phyloP scores from a whole-genome alignment of 306 rosid genomes.

The Citrullus colocynthis region DNA sequence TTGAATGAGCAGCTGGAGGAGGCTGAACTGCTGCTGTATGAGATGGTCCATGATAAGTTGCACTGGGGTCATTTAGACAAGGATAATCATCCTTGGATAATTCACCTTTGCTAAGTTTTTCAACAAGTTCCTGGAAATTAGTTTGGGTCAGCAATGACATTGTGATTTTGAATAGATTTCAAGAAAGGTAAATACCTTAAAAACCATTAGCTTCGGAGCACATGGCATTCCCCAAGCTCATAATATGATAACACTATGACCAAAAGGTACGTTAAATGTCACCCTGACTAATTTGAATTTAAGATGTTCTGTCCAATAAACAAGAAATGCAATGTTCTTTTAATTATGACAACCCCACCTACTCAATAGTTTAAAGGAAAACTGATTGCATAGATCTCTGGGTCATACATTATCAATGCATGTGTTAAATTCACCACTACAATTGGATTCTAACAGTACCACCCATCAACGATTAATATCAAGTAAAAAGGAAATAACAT shows the following conservation, averaged over 20 bases:
- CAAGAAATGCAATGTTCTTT: neutral
- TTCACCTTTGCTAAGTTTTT: slow-evolving; percentile 63
- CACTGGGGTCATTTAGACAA: slow-evolving; percentile 84
- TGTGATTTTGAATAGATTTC: slow-evolving; percentile 3
- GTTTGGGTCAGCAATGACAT: neutral
- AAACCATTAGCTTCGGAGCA: neutral
- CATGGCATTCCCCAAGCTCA: neutral
- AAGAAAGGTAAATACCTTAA: neutral
- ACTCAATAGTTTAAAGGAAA: neutral
- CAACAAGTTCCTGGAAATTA: slow-evolving; percentile 65
- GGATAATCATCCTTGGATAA: slow-evolving; percentile 87
- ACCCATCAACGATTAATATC: neutral
- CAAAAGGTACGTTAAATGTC: neutral
- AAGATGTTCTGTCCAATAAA: neutral
- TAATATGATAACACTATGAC: neutral
- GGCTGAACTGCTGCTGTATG: slow-evolving; percentile 29
- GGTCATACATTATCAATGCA: neutral
- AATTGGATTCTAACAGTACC: no score
- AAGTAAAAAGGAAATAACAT: neutral
- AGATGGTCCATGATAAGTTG: slow-evolving; percentile 50
- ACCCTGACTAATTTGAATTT: neutral
- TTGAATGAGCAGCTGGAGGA: slow-evolving; percentile 62
- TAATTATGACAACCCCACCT: neutral
- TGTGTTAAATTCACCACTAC: neutral
- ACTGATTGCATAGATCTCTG: neutral